phyloP scores from a whole-genome alignment of 1,139 yeast species.

The Candida pseudocylindracea region DNA sequence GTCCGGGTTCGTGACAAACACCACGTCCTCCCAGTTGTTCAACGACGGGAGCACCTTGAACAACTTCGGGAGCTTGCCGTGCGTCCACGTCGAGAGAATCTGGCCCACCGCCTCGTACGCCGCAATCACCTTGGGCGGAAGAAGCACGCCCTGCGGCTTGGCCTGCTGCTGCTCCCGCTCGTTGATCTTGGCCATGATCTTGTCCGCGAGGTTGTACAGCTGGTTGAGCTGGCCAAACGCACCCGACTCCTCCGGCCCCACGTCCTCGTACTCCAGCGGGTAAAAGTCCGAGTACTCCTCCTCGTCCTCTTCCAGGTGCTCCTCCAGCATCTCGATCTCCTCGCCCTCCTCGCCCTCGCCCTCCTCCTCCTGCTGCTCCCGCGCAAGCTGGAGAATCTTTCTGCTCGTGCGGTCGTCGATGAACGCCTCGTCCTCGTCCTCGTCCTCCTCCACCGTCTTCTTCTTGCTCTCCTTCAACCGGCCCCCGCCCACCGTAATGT shows the following conservation, averaged over 20 bases:
- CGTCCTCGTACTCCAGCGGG: constrained; percentile 20
- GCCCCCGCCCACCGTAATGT: constrained; percentile 53
- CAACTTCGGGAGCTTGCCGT: constrained; percentile 86
- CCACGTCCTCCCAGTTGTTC: constrained; percentile 86
- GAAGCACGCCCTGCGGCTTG: constrained; percentile 35
- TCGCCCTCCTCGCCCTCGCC: constrained; percentile 13
- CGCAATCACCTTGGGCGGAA: constrained; percentile 90
- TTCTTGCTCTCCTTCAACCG: constrained; percentile 18
- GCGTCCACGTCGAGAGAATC: constrained; percentile 75
- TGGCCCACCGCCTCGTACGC: constrained; percentile 87
- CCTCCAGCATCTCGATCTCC: constrained; percentile 13
- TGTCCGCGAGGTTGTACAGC: constrained; percentile 63
- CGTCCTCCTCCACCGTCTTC: neutral
- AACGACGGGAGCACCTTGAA: constrained; percentile 87
- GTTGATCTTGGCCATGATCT: constrained; percentile 71
- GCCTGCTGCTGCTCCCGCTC: constrained; percentile 28
- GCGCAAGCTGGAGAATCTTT: constrained; percentile 72
- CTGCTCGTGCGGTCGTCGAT: constrained; percentile 71
- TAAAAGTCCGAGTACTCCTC: constrained; percentile 20
- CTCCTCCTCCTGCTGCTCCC: constrained; percentile 74
- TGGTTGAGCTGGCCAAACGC: constrained; percentile 10
- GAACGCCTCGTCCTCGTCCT: neutral
- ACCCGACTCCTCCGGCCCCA: constrained; percentile 10
- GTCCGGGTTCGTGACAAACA: constrained; percentile 81
- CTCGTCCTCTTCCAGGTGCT: neutral